A percentile compares a stretch with the other conserved stretches of the same genome.
These are phyloP conservation scores for Fraxinus dipetala DNA, from an alignment of 305 asterid genomes.

Conservation along the genomic window DNA sequence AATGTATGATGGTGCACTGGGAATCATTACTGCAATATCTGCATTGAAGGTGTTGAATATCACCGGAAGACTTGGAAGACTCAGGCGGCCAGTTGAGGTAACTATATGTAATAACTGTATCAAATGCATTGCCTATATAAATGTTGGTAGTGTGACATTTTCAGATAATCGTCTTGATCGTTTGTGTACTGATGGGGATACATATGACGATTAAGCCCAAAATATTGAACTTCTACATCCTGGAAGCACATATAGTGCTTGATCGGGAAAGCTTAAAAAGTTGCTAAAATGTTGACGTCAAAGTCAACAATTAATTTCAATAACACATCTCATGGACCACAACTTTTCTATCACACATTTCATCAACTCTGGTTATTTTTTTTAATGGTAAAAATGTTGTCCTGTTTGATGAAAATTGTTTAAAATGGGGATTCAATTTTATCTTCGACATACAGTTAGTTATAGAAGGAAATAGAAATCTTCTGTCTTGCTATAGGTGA, in stretches of 20 bases:
- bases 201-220: neutral
- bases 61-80: constrained; percentile 60
- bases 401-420: neutral
- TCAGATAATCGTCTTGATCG: neutral
- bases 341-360: neutral
- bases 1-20: constrained; percentile 79
- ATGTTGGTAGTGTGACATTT: constrained; percentile 1
- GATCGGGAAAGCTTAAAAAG: neutral
- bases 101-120: neutral
- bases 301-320: neutral
- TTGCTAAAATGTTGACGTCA: neutral
- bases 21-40: constrained; percentile 72
- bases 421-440: neutral
- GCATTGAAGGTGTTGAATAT: constrained; percentile 74
- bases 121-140: neutral
- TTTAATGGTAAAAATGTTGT: neutral
- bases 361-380: neutral
- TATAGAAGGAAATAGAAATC: neutral
- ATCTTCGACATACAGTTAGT: neutral
- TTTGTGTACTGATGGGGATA: neutral
- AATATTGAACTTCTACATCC: neutral
- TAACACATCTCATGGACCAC: neutral
- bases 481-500: neutral
- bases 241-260: neutral
- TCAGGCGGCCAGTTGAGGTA: constrained; percentile 86